Conservation (phyloP, 176 grass and related monocot species). For the Musa schizocarpa region DNA sequence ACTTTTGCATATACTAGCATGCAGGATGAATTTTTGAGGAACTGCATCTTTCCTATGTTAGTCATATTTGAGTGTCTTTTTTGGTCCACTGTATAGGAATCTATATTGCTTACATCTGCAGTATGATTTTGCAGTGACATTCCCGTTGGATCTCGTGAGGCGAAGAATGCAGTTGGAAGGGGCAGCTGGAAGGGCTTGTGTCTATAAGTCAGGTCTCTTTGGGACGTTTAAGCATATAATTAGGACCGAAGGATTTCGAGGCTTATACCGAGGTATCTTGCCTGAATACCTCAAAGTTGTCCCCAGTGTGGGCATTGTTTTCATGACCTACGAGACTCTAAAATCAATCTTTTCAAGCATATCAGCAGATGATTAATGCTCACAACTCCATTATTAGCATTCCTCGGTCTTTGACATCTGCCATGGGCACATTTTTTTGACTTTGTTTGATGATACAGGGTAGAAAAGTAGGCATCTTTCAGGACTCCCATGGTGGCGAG, state of each 20-base stretch:
- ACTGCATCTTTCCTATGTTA: too few relatives aligned
- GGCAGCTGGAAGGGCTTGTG: conserved; percentile 62
- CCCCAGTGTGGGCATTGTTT: conserved; percentile 85
- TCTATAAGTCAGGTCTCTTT: conserved; percentile 71
- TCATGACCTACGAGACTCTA: conserved; percentile 88
- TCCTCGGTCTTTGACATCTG: not conserved
- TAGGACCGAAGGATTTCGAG: conserved; percentile 56
- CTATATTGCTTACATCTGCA: not conserved
- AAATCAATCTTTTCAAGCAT: conserved; percentile 47
- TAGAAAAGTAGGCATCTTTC: not conserved
- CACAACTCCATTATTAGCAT: not conserved
- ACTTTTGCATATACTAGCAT: too few relatives aligned
- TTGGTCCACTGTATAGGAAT: not conserved
- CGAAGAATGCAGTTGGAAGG: conserved; percentile 95
- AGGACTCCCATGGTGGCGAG: not conserved
- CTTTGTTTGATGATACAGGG: not conserved
- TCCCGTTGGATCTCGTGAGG: conserved; percentile 86
- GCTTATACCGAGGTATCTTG: conserved; percentile 93
- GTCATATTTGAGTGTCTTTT: not conserved
- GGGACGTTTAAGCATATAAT: conserved; percentile 77
- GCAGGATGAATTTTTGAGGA: too few relatives aligned
- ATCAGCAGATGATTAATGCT: not conserved
- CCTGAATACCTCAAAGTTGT: conserved; percentile 95
- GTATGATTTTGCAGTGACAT: conserved; percentile 54
- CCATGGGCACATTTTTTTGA: not conserved